Base-by-base conservation (phyloP, 352 stramenopile species). In the Phytophthora cactorum region DNA sequence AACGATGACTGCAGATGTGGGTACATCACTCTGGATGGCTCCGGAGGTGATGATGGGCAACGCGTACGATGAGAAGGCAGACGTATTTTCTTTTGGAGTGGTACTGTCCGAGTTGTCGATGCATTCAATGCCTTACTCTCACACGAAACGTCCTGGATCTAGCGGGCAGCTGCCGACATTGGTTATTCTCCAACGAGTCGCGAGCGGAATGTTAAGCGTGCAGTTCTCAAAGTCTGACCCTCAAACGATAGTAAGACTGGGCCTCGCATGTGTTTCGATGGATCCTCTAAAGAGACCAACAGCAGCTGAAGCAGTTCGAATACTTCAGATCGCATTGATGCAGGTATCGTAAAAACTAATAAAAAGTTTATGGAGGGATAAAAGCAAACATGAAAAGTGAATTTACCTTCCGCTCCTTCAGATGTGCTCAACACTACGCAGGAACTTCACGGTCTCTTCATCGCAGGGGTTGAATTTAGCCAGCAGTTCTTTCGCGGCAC, bases 101-200 rank as follows among this genome's bases (percentile, higher is more conserved):
- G 72, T 79, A 28, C 28, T 79, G 27, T 67, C 63, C 2, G 72
- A 79, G 31, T 61, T 79, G 41, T 79, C 71, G 10, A 90, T 71
- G 17, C 63, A 66, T 49, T n/a, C 17, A 11, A 41, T 54, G 9
- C 63, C 63, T 5, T 71, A 71, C 11, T 43, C 56, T 6, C 49
- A 71, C 25, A 41, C 50, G 15, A 64, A 66, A 17, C 52, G 53
- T 1, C 22, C 63, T 15, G 49, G 56, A 6, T 65, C 63, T 14
- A 60, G 55, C 25, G 32, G 59, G 14, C 54, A 60, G 32, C 1
- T 70, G 27, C 36, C 61, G 15, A 51, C 65, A 2, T 64, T 72
- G 9, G 73, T 68, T 14, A 63, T 84, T 14, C 44, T 84, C 28
- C 73, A 79, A 31, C 52, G 75, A 5, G 67, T 79, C 1, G 63